Evolutionary conservation across 75 land plant species (phyloP).

Genomic region (Ceratopteris richardii): DNA sequence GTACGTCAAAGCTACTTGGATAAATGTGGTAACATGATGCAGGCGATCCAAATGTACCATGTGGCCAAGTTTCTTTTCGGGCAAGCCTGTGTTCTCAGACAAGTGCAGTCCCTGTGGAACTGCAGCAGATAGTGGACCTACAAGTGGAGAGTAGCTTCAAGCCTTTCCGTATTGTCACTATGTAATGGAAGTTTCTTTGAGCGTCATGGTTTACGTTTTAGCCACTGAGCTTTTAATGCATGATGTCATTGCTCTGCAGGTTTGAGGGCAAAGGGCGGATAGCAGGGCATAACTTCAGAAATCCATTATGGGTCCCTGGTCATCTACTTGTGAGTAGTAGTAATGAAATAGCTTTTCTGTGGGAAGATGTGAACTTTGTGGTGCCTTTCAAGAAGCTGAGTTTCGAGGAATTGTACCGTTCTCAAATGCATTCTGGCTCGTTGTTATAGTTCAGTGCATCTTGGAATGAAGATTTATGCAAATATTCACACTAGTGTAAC

Average conservation of each 20-base stretch:
- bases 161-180: neutral
- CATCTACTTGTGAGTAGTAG: constrained; percentile 13
- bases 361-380: constrained; percentile 18
- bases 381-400: constrained; percentile 2
- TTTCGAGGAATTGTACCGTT: constrained; percentile 1
- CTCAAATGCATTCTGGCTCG: no score
- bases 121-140: constrained; percentile 4
- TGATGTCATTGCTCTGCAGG: no score
- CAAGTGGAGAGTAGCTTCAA: neutral
- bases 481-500: no score
- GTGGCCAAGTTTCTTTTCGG: constrained; percentile 8
- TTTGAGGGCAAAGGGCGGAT: constrained; percentile 19
- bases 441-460: no score
- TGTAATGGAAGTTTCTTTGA: neutral
- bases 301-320: constrained; percentile 26
- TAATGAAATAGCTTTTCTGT: constrained; percentile 17
- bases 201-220: no score
- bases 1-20: no score
- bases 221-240: no score
- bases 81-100: constrained; percentile 1
- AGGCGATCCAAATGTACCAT: constrained; percentile 19
- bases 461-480: no score
- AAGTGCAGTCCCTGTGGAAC: neutral
- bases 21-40: no score
- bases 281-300: constrained; percentile 8